Evolutionary conservation across 345 rosid genomes (phyloP), one percentile per base, ranked within the genome.

Genomic region (Mangifera indica): DNA sequence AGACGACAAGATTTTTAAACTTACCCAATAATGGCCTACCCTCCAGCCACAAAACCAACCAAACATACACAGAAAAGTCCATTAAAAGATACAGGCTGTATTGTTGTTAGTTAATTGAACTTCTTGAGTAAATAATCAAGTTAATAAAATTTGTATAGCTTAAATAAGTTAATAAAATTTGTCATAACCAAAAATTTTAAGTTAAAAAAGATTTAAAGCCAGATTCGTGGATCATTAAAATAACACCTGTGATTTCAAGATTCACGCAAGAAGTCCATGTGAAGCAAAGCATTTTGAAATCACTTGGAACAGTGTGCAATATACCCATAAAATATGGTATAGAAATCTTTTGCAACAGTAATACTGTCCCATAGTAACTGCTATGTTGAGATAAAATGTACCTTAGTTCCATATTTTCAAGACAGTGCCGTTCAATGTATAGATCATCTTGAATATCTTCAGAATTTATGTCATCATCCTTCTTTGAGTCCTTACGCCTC

Each of bases 401-500:
- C 93, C 90, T 86, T 66, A 91, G 18, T 40, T 83, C 68, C 74
- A 92, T 83, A 49, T 87, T 89, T 79, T 89, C 91, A 15, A 87
- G 81, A 34, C 88, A 88, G 60, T 87, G 84, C 53, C 93, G 82
- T 72, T 89, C 95, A 13, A 89, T 84, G 40, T 14, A 83, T 66
- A 87, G 71, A 72, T 71, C 84, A 34, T 80, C 80, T 0, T 73
- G 69, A 55, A 81, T 83, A 20, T 70, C 25, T 7, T 84, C 85
- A 46, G 71, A 72, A 15, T 46, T 70, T 64, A 85, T 81, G 69
- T 86, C 85, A 75, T 73, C 66, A n/a, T 73, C 73, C 5, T 81
- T 63, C 24, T 79, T 65, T 66, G 78, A 20, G 25, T 74, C 72
- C 45, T 42, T 60, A 18, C 52, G 69, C 56, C 82, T 44, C 51